Base-by-base conservation (phyloP, 805 yeast genomes). In the Starmerella apicola region DNA sequence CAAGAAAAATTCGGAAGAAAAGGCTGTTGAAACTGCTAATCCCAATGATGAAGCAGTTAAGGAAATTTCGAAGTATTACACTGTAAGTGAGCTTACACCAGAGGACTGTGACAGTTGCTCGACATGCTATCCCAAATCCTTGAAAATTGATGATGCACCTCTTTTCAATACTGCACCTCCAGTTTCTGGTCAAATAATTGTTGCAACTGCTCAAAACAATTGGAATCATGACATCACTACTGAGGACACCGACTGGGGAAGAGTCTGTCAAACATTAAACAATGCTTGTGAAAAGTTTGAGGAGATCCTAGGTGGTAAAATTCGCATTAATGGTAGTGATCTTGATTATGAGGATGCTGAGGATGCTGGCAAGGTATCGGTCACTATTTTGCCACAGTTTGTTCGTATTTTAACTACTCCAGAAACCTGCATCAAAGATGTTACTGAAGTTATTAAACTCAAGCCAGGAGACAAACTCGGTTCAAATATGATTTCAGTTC, bases 131-230 rank as follows among this genome's bases (percentile, higher is more conserved):
- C 56, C 56, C 9, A 13, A 32, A n/a, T 63, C 72, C 2, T 54
- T 75, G 38, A 67, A 67, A 35, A 53, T 77, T 17, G 68, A 67
- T 4, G 65, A 51, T 18, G 53, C 48, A 19, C 69, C 70, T 5
- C 63, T 85, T 22, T 84, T 81, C 73, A 77, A 79, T 43, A 67
- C 86, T 5, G 76, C 94, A 0, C 70, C 69, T 46, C 76, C 81
- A 1, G 75, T 74, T 32, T 78, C 76, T 3, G 54, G 79, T 19
- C 96, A 86, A 50, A 63, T 84, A 18, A 61, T 88, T 25, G 76
- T 86, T 0, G 80, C 95, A 2, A 85, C 96, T 0, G 93, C 91
- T 9, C 76, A 76, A 49, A 56, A 71, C 0, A 94, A 88, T 59
- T 88, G 98, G 98, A 64, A 61, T 13, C 88, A 74, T 45, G 81